Percentiles rank a stretch among this genome's conserved stretches.
These are phyloP conservation scores for Luvunga scandens DNA, from an alignment of 345 rosid genomes.

Conservation along the genomic window DNA sequence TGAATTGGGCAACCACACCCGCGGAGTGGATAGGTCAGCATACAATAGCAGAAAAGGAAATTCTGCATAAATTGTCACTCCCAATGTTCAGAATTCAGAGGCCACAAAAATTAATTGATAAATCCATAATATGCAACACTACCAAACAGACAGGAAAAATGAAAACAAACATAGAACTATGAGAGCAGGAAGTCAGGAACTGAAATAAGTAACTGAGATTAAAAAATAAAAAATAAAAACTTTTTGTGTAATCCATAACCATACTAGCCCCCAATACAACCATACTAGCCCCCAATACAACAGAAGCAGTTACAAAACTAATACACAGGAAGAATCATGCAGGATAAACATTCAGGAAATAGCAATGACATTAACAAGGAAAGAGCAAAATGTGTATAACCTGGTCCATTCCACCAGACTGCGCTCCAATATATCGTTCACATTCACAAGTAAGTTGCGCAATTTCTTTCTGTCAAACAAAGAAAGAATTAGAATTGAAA, in stretches of 20 bases:
- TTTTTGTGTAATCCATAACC: not conserved
- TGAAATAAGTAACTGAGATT: not conserved
- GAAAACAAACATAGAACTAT: not conserved
- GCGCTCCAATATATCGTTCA: conserved; percentile 95
- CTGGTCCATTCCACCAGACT: conserved; percentile 99
- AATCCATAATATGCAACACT: not conserved
- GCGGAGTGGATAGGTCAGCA: not conserved
- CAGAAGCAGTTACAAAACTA: not conserved
- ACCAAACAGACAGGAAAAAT: not conserved
- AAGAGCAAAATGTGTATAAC: conserved; percentile 27
- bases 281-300: not conserved
- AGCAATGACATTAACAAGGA: not conserved
- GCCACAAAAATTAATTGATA: not conserved
- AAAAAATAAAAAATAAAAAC: not conserved
- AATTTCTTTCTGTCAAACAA: conserved; percentile 72
- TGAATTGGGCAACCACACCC: not conserved
- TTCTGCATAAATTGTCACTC: not conserved
- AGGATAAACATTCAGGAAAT: not conserved
- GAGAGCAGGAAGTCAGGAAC: not conserved
- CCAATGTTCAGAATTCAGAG: not conserved
- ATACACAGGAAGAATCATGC: not conserved
- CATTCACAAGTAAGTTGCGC: conserved; percentile 96
- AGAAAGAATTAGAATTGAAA: not conserved
- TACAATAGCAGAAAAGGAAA: not conserved
- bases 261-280: not conserved